Base-by-base conservation (phyloP, 768 basidiomycete genomes). In the Suillus discolor region DNA sequence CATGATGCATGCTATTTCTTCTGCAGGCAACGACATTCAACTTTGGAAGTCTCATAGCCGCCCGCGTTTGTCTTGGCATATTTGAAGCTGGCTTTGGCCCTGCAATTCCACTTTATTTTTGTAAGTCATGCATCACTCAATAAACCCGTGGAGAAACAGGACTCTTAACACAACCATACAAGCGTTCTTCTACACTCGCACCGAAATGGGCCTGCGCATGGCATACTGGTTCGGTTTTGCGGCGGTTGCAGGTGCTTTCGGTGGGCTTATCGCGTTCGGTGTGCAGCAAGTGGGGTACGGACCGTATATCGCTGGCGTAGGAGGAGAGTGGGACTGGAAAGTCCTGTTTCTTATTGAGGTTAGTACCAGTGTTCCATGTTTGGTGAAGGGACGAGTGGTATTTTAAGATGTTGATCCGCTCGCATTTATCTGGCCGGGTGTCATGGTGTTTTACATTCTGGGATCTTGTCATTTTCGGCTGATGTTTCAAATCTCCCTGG, bases 171-270 rank as follows among this genome's bases (percentile, higher is more conserved):
- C 28, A 18, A 57, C 25, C 23, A 16, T 42, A 7, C n/a, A 67
- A 93, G 91, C 91, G 0, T 83, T 91, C 65, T 93, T 90, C 72
- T 93, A 93, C 72, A 93, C 91, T 1, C 89, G 86, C 70, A 69
- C 80, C 6, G 92, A 93, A 72, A 82, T 93, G 69, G 92, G 92
- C 36, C 75, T 90, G 57, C 85, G 92, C 79, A 84, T 90, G 84
- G 91, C 90, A 2, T 86, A 91, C 70, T 93, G 91, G 89, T 94
- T 93, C 66, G 90, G 89, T 11, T 94, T 93, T 72, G 91, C 92
- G 6, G 91, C 92, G 3, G 86, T 92, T 5, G 90, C 93, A 5
- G 92, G 92, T 28, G 93, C 93, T 6, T 94, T 94, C 66, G 91
- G 92, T 16, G 92, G 93, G n/a, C 78, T 93, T 54, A 85, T 94